Base-by-base conservation (phyloP, 441 rosid genomes). In the Corymbia citriodora region DNA sequence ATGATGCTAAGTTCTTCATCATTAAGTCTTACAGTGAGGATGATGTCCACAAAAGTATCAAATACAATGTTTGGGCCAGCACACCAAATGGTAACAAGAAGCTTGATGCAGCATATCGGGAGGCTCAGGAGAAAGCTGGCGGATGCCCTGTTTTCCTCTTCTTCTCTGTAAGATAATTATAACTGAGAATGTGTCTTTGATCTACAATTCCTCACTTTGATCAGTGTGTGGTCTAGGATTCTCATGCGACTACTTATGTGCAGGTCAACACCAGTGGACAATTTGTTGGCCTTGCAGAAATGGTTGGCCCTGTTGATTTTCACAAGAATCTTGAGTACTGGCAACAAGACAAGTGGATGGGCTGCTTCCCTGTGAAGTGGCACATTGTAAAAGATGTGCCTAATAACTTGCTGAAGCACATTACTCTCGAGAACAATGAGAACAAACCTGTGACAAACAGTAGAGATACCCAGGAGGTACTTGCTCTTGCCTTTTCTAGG, bases 281-380 rank as follows among this genome's bases (percentile, higher is more conserved):
- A 82, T 98, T 98, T 92, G 96, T 97, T 91, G 99, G 99, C 59
- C 93, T 98, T 79, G 99, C 99, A 33, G 99, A 98, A 93, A 98
- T 98, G 99, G 90, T 93, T 8, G 99, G 99, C 12, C 93, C 96
- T 21, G 99, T 98, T 92, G 99, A 98, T 94, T 98, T 98, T 90
- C 90, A 95, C 88, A 97, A 95, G 91, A 96, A 93, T 85, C 94
- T 95, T 25, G 98, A 97, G 91, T 96, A 95, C 91, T 98, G 99
- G 99, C 99, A 98, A 89, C 99, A 96, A 92, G 99, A 98, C 93
- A 98, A 97, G 94, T 98, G 99, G 99, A 96, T 97, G 90, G 99
- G 99, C 48, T 96, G 95, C 90, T 98, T 98, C 94, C 97, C 97
- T 17, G 95, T 97, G 83, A 96, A 94, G 94, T 97, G 99, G 99